Evolutionary conservation across 2,329 filamentous ascomycete genomes (phyloP).

Genomic region (Sclerotinia trifoliorum): DNA sequence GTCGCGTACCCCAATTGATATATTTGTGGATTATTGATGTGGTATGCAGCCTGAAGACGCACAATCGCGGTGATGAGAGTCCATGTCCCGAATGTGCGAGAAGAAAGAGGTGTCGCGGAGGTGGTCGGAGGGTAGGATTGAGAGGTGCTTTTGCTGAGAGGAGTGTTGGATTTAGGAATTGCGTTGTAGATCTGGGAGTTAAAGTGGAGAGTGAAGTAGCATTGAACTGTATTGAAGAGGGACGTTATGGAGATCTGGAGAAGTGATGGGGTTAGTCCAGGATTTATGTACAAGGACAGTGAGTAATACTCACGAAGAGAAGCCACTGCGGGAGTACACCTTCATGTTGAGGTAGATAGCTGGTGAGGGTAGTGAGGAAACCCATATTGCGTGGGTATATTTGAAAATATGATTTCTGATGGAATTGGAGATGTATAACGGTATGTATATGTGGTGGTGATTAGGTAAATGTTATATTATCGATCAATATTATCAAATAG

Average conservation of each 20-base stretch:
- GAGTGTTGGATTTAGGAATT: neutral
- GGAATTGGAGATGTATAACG: no score
- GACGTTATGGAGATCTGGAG: conserved; percentile 76
- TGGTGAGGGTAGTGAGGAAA: conserved; percentile 27
- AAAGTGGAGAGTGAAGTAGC: conserved; percentile 76
- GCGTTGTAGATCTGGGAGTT: conserved; percentile 77
- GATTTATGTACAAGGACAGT: neutral
- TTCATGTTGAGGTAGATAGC: conserved; percentile 38
- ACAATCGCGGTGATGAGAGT: conserved; percentile 61
- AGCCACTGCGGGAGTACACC: conserved; percentile 65
- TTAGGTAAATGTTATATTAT: neutral
- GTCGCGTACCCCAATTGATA: conserved; percentile 65
- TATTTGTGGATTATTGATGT: conserved; percentile 56
- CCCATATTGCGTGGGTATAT: conserved; percentile 8
- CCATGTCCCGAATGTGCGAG: conserved; percentile 72
- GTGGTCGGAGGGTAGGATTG: conserved; percentile 63
- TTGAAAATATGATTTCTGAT: neutral
- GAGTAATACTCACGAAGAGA: conserved; percentile 51
- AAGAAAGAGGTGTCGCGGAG: conserved; percentile 73
- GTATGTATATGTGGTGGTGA: neutral
- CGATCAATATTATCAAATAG: no score
- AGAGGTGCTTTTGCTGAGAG: conserved; percentile 52
- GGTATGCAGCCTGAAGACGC: conserved; percentile 65
- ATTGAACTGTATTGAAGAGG: conserved; percentile 80
- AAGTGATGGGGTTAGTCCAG: conserved; percentile 2